Conservation (phyloP, 495 filamentous ascomycete species). For the Lasiosphaeriaceae sp. region DNA sequence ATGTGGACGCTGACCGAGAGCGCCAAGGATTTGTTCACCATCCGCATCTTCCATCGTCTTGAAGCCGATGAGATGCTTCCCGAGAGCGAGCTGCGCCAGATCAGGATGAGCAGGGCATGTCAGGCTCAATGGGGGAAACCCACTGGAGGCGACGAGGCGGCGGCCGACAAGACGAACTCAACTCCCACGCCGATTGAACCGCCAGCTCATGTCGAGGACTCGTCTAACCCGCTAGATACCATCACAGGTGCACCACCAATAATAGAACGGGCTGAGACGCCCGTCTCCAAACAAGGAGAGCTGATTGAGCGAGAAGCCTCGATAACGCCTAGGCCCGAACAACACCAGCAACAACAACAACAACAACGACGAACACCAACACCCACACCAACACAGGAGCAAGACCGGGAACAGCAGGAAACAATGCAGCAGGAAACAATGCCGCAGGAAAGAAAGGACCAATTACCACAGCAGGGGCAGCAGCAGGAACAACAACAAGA, state of each 20-base stretch:
- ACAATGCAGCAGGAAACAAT: too few species aligned
- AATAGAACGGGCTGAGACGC: slow-evolving; percentile 18
- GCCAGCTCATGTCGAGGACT: slow-evolving; percentile 31
- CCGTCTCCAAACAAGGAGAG: slow-evolving; percentile 4
- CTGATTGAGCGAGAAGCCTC: slow-evolving; percentile 9
- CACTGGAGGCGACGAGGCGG: slow-evolving; percentile 14
- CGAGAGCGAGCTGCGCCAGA: slow-evolving; percentile 38
- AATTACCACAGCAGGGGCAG: slow-evolving; percentile 1
- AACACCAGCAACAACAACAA: neutral
- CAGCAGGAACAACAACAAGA: neutral
- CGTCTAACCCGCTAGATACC: slow-evolving; percentile 17
- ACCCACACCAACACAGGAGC: neutral
- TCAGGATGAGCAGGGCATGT: slow-evolving; percentile 33
- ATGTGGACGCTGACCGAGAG: slow-evolving; percentile 47
- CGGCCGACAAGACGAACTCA: slow-evolving; percentile 5
- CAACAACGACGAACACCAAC: neutral
- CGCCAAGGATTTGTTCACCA: slow-evolving; percentile 44
- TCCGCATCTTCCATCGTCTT: slow-evolving; percentile 40
- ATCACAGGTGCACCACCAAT: slow-evolving; percentile 7
- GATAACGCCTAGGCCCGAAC: slow-evolving; percentile 12
- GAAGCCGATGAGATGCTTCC: slow-evolving; percentile 53
- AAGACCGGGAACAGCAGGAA: neutral
- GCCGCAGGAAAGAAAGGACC: neutral
- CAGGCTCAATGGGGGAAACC: slow-evolving; percentile 11
- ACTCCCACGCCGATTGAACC: slow-evolving; percentile 32